Evolutionary conservation across 768 basidiomycete species (phyloP), one percentile per base, ranked within the genome.

Genomic region (Amanita muscaria): DNA sequence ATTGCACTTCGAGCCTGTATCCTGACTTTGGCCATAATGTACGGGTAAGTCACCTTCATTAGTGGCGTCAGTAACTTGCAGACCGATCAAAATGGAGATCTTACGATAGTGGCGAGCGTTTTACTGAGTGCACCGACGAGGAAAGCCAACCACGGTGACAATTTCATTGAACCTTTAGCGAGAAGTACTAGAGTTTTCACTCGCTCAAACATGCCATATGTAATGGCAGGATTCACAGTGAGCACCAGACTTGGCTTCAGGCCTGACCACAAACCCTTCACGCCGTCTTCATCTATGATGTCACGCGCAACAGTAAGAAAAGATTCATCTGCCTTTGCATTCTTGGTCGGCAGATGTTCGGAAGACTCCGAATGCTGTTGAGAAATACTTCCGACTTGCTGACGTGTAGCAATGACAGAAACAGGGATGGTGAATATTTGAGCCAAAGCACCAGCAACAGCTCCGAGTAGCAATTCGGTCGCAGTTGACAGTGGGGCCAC

Each of bases 381-480:
- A 5, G 25, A 21, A n/a, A 46, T 27, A 11, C 69, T 70, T 33
- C 87, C 86, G 40, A 98, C 77, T 65, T 99, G 96, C 63, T 99
- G 96, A 11, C 96, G 79, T 3, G 94, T 98, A 12, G 96, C 96
- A 56, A 99, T 96, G 40, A 98, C 94, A 5, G 90, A 79, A 11
- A 98, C 94, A 8, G 96, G 96, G 53, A 98, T 96, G 16, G 96
- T 99, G 67, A 98, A 98, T 46, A 98, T 83, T 62, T 98, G 96
- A 4, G 93, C 93, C 14, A 98, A 77, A 0, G 82, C 94, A 2
- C 94, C 96, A 1, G 96, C 96, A 10, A 86, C 56, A 2, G 96
- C 96, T 9, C 96, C 94, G 14, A 99, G 72, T 15, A 85, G 59
- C 3, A 99, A 73, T 60, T 99, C 96, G 22, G 80, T 79, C 2